phyloP scores from a whole-genome alignment of 306 rosid species.

The Cucurbita pepo region DNA sequence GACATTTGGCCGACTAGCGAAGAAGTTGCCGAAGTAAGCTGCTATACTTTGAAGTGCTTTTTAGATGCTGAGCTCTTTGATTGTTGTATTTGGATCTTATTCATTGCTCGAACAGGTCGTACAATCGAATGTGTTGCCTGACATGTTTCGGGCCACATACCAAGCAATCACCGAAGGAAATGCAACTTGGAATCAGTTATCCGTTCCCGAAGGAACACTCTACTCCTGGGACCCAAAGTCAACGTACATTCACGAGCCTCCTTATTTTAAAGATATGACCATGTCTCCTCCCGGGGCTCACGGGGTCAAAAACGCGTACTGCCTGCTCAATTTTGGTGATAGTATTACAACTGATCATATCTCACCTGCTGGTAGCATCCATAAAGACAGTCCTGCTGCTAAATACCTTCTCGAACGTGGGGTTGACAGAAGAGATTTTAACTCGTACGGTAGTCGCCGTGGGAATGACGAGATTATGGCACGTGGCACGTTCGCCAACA shows the following conservation, averaged over 20 bases:
- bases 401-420: constrained; percentile 75
- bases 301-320: constrained; percentile 67
- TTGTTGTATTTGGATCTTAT: neutral
- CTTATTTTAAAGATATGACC: constrained; percentile 74
- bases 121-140: constrained; percentile 82
- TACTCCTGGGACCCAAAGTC: constrained; percentile 83
- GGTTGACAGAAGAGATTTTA: constrained; percentile 82
- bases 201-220: constrained; percentile 74
- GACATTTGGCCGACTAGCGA: constrained; percentile 89
- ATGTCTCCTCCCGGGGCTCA: constrained; percentile 91
- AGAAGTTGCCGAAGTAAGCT: constrained; percentile 65
- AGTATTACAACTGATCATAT: constrained; percentile 97
- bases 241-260: constrained; percentile 86
- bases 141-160: constrained; percentile 82
- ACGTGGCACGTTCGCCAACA: constrained; percentile 88
- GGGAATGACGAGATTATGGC: constrained; percentile 94
- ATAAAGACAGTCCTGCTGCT: constrained; percentile 92
- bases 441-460: constrained; percentile 96
- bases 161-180: constrained; percentile 90
- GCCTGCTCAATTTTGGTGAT: constrained; percentile 94
- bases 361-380: constrained; percentile 99
- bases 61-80: neutral
- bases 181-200: constrained; percentile 75
- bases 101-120: constrained; percentile 35
- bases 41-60: constrained; percentile 8